Evolutionary conservation across 306 rosid species (phyloP).

Genomic region (Vicia faba): DNA sequence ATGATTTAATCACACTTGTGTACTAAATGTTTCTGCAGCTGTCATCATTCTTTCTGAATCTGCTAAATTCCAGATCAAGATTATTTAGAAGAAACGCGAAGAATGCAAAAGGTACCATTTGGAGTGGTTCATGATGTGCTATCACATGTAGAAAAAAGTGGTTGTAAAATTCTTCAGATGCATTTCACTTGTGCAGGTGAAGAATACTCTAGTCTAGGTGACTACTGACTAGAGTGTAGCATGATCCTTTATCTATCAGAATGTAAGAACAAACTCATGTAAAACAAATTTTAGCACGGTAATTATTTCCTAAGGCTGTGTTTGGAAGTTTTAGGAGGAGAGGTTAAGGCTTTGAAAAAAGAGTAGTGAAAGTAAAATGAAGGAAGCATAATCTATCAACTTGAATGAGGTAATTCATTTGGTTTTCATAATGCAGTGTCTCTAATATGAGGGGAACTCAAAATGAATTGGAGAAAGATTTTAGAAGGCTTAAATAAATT

Average conservation of each 20-base stretch:
- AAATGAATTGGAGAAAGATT: too few relatives aligned
- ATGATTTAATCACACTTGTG: conserved; percentile 9
- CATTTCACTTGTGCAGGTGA: background rate
- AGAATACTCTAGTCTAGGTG: background rate
- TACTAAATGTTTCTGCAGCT: conserved; percentile 6
- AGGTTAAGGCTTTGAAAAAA: too few relatives aligned
- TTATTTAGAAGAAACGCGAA: background rate
- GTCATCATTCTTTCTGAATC: background rate
- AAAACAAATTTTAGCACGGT: background rate
- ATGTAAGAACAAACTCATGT: background rate
- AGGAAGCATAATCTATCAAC: too few relatives aligned
- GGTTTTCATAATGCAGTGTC: too few relatives aligned
- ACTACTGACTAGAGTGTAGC: background rate
- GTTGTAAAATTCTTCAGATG: background rate
- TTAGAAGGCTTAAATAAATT: too few relatives aligned
- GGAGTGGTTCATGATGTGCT: conserved; percentile 5
- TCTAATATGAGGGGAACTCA: too few relatives aligned
- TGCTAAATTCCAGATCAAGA: conserved; percentile 7
- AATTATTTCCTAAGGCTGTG: too few relatives aligned
- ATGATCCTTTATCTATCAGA: background rate
- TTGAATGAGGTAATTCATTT: too few relatives aligned
- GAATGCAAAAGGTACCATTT: background rate
- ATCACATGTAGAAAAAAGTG: background rate
- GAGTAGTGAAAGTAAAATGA: too few relatives aligned
- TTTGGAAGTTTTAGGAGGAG: too few relatives aligned